phyloP scores from a whole-genome alignment of 805 yeast genomes.

The Saturnispora dispora region DNA sequence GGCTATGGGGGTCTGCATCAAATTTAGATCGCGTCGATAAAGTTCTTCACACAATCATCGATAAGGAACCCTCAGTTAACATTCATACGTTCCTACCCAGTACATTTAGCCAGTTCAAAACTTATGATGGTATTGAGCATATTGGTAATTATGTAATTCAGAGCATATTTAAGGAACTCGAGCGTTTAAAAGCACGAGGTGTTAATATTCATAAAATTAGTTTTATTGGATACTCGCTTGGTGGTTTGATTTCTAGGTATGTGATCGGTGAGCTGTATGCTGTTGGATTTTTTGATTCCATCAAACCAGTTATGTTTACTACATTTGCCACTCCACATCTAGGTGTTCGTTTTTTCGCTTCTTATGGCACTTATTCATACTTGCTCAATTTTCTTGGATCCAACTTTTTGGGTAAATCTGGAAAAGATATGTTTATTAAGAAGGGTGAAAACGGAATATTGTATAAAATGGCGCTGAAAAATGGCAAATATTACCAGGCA shows the following conservation, averaged over 20 bases:
- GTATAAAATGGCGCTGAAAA: constrained; percentile 44
- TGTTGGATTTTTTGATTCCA: constrained; percentile 41
- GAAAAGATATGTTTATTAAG: constrained; percentile 58
- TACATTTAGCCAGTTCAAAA: constrained; percentile 59
- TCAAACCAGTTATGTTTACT: constrained; percentile 54
- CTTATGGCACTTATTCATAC: constrained; percentile 21
- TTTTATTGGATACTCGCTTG: constrained; percentile 80
- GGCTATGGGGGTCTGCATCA: constrained; percentile 62
- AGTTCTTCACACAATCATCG: constrained; percentile 31
- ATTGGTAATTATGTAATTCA: constrained; percentile 61
- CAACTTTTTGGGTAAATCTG: constrained; percentile 53
- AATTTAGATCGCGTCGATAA: constrained; percentile 45
- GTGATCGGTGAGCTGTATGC: constrained; percentile 47
- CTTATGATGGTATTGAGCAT: constrained; percentile 77
- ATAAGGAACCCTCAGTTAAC: constrained; percentile 17
- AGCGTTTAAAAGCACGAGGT: constrained; percentile 20
- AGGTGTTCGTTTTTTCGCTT: constrained; percentile 44
- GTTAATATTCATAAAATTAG: constrained; percentile 46
- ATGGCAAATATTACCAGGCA: constrained; percentile 43
- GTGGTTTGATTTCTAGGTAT: constrained; percentile 78
- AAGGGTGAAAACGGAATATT: constrained; percentile 39
- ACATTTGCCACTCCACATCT: constrained; percentile 79
- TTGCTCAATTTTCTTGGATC: constrained; percentile 46
- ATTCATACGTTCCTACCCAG: constrained; percentile 41
- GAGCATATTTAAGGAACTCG: constrained; percentile 47